Percentiles rank a stretch among this genome's conserved stretches.
Conservation (phyloP, 2,329 filamentous ascomycete genomes). For the Saccharata proteae region DNA sequence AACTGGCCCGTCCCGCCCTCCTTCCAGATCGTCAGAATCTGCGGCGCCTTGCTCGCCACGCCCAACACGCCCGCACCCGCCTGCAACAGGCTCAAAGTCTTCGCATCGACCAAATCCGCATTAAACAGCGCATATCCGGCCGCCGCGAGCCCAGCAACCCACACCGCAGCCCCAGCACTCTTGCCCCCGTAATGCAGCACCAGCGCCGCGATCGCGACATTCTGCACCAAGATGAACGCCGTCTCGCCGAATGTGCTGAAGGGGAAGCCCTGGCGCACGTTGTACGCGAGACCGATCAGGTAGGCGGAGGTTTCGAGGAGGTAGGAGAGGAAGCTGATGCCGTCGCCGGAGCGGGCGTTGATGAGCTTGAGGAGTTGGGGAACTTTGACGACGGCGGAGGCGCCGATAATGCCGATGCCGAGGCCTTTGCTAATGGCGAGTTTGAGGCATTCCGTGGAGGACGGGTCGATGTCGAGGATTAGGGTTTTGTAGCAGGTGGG, state of each 20-base stretch:
- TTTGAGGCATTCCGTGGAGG: conserved; percentile 68
- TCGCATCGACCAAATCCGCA: conserved; percentile 50
- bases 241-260: conserved; percentile 97
- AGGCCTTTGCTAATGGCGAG: conserved; percentile 85
- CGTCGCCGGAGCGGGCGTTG: conserved; percentile 64
- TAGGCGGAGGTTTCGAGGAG: conserved; percentile 81
- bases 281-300: conserved; percentile 85
- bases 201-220: conserved; percentile 75
- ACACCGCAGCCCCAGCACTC: conserved; percentile 55
- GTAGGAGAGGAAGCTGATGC: conserved; percentile 83
- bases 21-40: conserved; percentile 76
- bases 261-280: conserved; percentile 78
- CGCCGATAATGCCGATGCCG: conserved; percentile 84
- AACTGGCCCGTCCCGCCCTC: conserved; percentile 88
- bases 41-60: conserved; percentile 83
- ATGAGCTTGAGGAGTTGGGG: conserved; percentile 93
- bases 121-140: conserved; percentile 60
- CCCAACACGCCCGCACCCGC: conserved; percentile 72
- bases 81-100: conserved; percentile 62
- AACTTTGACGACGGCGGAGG: conserved; percentile 86
- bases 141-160: conserved; percentile 64
- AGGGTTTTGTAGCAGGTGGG: conserved; percentile 74
- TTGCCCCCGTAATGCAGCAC: conserved; percentile 74
- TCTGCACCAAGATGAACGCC: conserved; percentile 81
- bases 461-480: conserved; percentile 67